Percentiles rank a stretch among this genome's conserved stretches.
Conservation (phyloP, 2,329 filamentous ascomycete genomes). For the Pseudogymnoascus sp. region DNA sequence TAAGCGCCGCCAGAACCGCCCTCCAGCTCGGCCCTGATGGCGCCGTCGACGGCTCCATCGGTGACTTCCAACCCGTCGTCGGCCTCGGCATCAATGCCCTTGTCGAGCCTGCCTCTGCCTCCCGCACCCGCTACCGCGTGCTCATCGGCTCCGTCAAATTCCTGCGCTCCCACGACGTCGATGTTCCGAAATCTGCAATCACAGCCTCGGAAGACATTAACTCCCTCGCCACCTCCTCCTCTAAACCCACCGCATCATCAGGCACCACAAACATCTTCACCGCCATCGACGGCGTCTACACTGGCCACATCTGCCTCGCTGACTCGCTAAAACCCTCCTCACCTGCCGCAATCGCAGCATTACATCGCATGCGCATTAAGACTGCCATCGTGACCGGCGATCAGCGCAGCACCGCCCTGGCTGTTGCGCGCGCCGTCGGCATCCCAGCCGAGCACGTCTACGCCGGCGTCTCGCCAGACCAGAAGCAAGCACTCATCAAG, state of each 20-base stretch:
- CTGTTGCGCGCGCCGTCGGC: constrained; percentile 75
- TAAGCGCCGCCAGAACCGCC: constrained; percentile 65
- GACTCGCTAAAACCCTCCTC: constrained; percentile 90
- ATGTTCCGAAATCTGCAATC: constrained; percentile 56
- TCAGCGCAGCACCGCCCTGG: constrained; percentile 72
- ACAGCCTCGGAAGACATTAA: constrained; percentile 55
- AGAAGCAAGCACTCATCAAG: constrained; percentile 81
- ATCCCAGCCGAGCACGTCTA: constrained; percentile 70
- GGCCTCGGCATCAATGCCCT: constrained; percentile 77
- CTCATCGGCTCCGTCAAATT: constrained; percentile 76
- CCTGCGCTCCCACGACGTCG: constrained; percentile 62
- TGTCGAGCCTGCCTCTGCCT: constrained; percentile 67
- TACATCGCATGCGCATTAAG: constrained; percentile 77
- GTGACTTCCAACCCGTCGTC: constrained; percentile 75
- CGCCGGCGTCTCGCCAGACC: constrained; percentile 80
- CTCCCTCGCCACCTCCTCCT: constrained; percentile 33
- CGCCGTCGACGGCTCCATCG: constrained; percentile 72
- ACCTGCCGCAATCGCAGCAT: constrained; percentile 68
- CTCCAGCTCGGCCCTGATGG: constrained; percentile 65
- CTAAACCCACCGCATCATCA: constrained; percentile 36
- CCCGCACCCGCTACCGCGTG: constrained; percentile 67
- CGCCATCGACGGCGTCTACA: constrained; percentile 73
- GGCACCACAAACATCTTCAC: constrained; percentile 89
- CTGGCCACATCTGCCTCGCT: constrained; percentile 74
- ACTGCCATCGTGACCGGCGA: constrained; percentile 93